Percentiles rank a stretch among this genome's conserved stretches.
phyloP scores from a whole-genome alignment of 2,329 filamentous ascomycete genomes.

The Fusarium sublunatum region DNA sequence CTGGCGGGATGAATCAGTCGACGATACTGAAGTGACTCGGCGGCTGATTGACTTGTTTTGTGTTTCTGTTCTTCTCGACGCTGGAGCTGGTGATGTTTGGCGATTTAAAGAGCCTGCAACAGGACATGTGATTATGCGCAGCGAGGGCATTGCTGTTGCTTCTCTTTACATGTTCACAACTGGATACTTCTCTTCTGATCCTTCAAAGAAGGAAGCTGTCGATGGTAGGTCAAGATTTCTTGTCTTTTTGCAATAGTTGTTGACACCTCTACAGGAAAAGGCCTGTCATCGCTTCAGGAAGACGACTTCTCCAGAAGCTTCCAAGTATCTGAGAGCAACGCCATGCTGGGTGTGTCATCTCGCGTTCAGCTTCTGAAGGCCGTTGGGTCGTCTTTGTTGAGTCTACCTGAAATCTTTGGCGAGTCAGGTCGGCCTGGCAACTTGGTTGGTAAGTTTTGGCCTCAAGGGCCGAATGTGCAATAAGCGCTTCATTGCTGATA shows the following conservation, averaged over 20 bases:
- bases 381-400: conserved; percentile 56
- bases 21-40: conserved; percentile 61
- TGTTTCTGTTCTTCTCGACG: conserved; percentile 68
- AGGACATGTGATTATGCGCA: conserved; percentile 53
- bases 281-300: conserved; percentile 50
- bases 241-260: too few relatives aligned
- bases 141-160: conserved; percentile 64
- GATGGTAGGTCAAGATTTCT: conserved; percentile 52
- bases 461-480: background rate
- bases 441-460: conserved; percentile 57
- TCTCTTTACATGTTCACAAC: conserved; percentile 61
- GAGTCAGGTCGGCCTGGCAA: conserved; percentile 57
- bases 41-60: conserved; percentile 71
- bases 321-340: conserved; percentile 58
- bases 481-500: background rate
- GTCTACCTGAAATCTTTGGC: conserved; percentile 55
- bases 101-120: conserved; percentile 55
- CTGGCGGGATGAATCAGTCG: conserved; percentile 56
- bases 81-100: conserved; percentile 64
- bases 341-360: conserved; percentile 58
- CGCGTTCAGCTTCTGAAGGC: conserved; percentile 56
- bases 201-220: conserved; percentile 33
- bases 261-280: conserved; percentile 45
- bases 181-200: conserved; percentile 51
- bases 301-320: conserved; percentile 53